Evolutionary conservation across 441 rosid genomes (phyloP).

Genomic region (Eutrema salsugineum): DNA sequence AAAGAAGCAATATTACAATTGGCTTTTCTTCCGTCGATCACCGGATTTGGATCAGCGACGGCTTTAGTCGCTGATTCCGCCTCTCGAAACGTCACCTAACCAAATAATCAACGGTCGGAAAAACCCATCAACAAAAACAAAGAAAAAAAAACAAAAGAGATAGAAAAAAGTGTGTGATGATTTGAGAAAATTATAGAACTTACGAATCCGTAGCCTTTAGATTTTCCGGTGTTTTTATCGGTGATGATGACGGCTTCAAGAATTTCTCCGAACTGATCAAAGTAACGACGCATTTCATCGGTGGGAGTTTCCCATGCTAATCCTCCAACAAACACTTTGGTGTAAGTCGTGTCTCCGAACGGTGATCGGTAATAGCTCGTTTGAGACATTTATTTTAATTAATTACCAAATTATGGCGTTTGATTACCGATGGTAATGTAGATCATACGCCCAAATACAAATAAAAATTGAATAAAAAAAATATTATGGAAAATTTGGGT

Average conservation of each 20-base stretch:
- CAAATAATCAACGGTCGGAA: not conserved
- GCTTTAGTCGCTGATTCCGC: constrained; percentile 82
- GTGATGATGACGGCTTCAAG: constrained; percentile 86
- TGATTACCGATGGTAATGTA: not conserved
- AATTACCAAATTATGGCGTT: not conserved
- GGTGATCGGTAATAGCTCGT: constrained; percentile 60
- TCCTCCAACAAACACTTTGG: constrained; percentile 91
- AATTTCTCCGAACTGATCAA: constrained; percentile 84
- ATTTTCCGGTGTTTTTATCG: constrained; percentile 73
- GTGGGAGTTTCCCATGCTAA: constrained; percentile 95
- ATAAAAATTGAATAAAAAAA: not conserved
- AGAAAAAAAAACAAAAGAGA: not conserved
- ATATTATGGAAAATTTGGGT: not conserved
- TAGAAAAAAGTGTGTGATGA: not conserved
- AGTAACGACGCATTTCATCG: constrained; percentile 69
- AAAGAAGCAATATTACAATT: constrained; percentile 86
- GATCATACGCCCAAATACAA: not conserved
- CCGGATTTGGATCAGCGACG: constrained; percentile 70
- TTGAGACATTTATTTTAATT: not conserved
- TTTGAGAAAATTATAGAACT: constrained; percentile 4
- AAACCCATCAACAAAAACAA: not conserved
- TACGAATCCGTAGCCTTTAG: constrained; percentile 93
- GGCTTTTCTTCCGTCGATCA: constrained; percentile 80
- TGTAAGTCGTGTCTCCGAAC: constrained; percentile 81
- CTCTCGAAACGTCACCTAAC: constrained; percentile 77